Evolutionary conservation across 169 alveolate genomes (phyloP).

Genomic region (Eimeria necatrix): DNA sequence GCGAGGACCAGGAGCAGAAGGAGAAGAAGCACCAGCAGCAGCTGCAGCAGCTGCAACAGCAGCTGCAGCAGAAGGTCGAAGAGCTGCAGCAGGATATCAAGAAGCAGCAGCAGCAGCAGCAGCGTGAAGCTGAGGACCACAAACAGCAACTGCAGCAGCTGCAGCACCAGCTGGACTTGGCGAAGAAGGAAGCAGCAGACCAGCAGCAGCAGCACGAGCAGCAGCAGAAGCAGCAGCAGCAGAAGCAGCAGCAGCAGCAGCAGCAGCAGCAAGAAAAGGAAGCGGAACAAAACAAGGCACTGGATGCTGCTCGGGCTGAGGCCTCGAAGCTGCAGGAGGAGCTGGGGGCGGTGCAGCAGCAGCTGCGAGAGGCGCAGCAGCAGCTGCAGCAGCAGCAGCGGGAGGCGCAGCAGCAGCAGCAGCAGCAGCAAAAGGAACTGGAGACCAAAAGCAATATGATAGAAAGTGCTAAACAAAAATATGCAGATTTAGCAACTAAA

Average conservation of each 20-base stretch:
- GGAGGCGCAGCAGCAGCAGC: conserved; percentile 20
- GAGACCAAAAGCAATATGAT: conserved; percentile 18
- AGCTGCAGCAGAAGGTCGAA: background rate
- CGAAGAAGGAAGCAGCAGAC: conserved; percentile 14
- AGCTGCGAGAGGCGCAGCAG: background rate
- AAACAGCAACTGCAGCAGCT: conserved; percentile 51
- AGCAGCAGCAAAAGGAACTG: conserved; percentile 15
- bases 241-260: conserved; percentile 53
- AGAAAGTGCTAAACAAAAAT: conserved; percentile 57
- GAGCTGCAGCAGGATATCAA: conserved; percentile 20
- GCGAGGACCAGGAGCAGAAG: conserved; percentile 5
- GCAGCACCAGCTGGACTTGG: background rate
- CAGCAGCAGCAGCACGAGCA: conserved; percentile 29
- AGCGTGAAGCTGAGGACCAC: background rate
- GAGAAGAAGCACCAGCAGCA: conserved; percentile 48
- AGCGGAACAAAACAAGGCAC: background rate
- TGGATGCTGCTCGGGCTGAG: background rate
- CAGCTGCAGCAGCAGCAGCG: conserved; percentile 12
- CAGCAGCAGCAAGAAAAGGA: conserved; percentile 35
- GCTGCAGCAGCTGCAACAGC: conserved; percentile 46
- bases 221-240: conserved; percentile 36
- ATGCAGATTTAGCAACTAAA: conserved; percentile 68
- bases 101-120: background rate
- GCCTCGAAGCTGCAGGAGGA: background rate
- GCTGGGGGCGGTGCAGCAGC: background rate